These are phyloP conservation scores for Peziza echinospora DNA, from an alignment of 495 filamentous ascomycete genomes.

Conservation along the genomic window DNA sequence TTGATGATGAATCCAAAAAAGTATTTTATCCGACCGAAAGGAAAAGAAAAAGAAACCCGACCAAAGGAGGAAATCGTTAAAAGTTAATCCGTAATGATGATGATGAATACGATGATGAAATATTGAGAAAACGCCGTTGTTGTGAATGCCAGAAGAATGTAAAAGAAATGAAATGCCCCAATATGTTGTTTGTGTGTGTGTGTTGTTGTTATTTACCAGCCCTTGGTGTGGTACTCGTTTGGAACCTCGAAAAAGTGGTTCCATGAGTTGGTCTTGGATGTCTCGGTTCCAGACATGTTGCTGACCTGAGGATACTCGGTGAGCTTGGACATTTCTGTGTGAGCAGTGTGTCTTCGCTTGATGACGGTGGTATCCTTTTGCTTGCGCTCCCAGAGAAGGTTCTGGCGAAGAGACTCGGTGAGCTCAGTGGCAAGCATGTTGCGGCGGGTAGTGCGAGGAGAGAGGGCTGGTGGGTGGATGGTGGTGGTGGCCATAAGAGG, in stretches of 20 bases:
- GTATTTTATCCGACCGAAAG: too few relatives aligned
- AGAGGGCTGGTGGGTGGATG: constrained; percentile 40
- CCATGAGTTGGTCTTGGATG: constrained; percentile 36
- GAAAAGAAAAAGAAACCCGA: constrained; percentile 15
- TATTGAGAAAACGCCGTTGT: constrained; percentile 10
- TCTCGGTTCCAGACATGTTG: constrained; percentile 23
- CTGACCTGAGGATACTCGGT: constrained; percentile 14
- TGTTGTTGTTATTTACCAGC: constrained; percentile 47
- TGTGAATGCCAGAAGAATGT: too few relatives aligned
- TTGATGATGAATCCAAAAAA: too few relatives aligned
- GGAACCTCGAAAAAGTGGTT: constrained; percentile 45
- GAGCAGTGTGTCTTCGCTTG: constrained; percentile 78
- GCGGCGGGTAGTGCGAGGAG: constrained; percentile 75
- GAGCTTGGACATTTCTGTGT: constrained; percentile 22
- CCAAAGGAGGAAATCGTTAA: constrained; percentile 19
- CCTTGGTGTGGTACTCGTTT: constrained; percentile 47
- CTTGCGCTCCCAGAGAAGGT: constrained; percentile 69
- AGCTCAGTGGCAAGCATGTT: constrained; percentile 96
- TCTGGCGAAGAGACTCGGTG: constrained; percentile 54
- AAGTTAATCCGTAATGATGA: constrained; percentile 22
- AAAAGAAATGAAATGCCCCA: too few relatives aligned
- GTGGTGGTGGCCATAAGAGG: constrained; percentile 45
- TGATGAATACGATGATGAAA: too few relatives aligned
- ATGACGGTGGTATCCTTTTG: constrained; percentile 79
- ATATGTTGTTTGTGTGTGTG: too few relatives aligned